phyloP scores from a whole-genome alignment of 2,329 filamentous ascomycete genomes.

The Aureobasidium sp. region DNA sequence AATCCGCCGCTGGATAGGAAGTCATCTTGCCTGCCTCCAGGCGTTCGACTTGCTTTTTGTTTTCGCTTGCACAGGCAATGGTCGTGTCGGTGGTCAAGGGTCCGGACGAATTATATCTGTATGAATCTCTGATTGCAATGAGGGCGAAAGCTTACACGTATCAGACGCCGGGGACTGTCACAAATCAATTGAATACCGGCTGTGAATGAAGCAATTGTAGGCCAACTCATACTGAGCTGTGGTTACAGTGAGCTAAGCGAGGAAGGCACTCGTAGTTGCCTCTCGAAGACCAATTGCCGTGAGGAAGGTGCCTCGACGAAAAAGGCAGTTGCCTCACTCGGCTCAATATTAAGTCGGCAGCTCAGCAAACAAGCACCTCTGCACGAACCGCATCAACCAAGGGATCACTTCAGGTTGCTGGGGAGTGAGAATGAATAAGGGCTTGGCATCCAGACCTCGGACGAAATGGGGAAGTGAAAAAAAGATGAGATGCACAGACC shows the following conservation, averaged over 20 bases:
- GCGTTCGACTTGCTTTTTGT: not conserved
- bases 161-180: not conserved
- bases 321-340: not conserved
- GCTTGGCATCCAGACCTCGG: conserved; percentile 10
- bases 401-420: not conserved
- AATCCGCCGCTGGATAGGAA: not conserved
- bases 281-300: not conserved
- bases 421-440: not conserved
- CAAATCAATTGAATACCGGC: too few relatives aligned
- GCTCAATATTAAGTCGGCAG: not conserved
- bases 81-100: not conserved
- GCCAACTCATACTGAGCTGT: not conserved
- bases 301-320: not conserved
- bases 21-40: not conserved
- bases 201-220: too few relatives aligned
- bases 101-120: too few relatives aligned
- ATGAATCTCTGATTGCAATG: too few relatives aligned
- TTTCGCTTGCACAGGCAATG: not conserved
- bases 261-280: not conserved
- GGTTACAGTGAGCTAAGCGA: not conserved
- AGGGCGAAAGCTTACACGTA: not conserved
- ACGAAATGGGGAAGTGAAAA: conserved; percentile 9
- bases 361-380: not conserved
- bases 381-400: not conserved
- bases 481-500: conserved; percentile 9